Conservation (phyloP, 1,284 basidiomycete species). For the Kwoniella shivajii region DNA sequence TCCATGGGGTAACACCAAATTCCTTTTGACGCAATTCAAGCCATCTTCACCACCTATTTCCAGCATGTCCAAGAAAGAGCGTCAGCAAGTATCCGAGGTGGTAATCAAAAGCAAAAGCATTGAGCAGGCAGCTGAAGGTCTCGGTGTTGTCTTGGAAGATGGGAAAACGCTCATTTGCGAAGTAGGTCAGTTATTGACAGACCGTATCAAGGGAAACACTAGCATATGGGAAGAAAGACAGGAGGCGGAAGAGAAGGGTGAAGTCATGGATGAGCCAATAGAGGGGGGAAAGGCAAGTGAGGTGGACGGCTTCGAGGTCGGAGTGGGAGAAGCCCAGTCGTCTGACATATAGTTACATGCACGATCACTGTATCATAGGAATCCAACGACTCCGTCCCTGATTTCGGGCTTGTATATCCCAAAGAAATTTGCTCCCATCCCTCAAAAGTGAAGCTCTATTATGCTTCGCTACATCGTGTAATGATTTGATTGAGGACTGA, state of each 20-base stretch:
- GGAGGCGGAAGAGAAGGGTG: conserved; percentile 26
- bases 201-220: conserved; percentile 3
- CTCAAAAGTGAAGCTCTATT: not conserved
- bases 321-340: conserved; percentile 18
- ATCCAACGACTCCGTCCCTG: conserved; percentile 13
- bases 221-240: conserved; percentile 31
- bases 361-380: conserved; percentile 3
- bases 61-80: conserved; percentile 62
- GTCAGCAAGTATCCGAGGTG: conserved; percentile 61
- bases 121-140: conserved; percentile 61
- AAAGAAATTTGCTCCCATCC: not conserved
- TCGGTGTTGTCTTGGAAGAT: conserved; percentile 22
- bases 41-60: conserved; percentile 58
- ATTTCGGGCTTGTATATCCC: not conserved
- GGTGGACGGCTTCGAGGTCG: conserved; percentile 32
- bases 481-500: not conserved
- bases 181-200: conserved; percentile 21
- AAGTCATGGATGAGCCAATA: conserved; percentile 25
- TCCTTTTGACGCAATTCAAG: conserved; percentile 81
- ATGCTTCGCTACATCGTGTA: not conserved
- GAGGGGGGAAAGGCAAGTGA: conserved; percentile 14
- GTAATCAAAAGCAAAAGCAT: conserved; percentile 69
- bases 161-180: conserved; percentile 37
- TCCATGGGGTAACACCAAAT: conserved; percentile 86
- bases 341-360: not conserved